Conservation (phyloP, 208 protist species). For the Trypanosoma avium region DNA sequence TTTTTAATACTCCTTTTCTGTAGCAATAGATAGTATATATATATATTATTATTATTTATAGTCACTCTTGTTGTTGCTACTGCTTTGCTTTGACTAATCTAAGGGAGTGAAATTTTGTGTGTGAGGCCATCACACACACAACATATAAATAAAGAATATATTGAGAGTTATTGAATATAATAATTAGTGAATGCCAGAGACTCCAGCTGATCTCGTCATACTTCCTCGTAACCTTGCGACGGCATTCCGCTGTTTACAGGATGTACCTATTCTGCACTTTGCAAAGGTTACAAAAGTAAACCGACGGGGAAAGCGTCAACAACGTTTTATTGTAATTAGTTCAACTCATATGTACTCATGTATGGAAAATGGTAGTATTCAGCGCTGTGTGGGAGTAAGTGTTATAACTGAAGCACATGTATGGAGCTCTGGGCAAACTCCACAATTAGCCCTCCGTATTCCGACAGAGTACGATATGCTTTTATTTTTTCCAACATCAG, state of each 20-base stretch:
- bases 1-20: too few species aligned
- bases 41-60: too few species aligned
- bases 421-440: neutral
- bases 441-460: constrained; percentile 15
- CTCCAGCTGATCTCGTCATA: neutral
- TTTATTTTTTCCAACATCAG: neutral
- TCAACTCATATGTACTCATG: constrained; percentile 23
- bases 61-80: neutral
- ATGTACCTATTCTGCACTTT: constrained; percentile 24
- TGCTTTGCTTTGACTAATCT: neutral
- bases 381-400: constrained; percentile 14
- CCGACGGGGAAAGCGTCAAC: constrained; percentile 13
- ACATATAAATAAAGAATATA: too few species aligned
- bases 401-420: constrained; percentile 9
- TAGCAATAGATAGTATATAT: too few species aligned
- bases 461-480: constrained; percentile 26
- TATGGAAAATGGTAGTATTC: constrained; percentile 17
- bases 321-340: constrained; percentile 19
- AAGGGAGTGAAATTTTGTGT: neutral
- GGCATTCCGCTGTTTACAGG: constrained; percentile 20
- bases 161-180: too few species aligned
- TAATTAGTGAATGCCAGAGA: neutral
- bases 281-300: constrained; percentile 19
- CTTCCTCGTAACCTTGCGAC: constrained; percentile 6
- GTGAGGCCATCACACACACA: neutral